phyloP scores from a whole-genome alignment of 2,329 filamentous ascomycete genomes.

The Clonostachys chloroleuca region DNA sequence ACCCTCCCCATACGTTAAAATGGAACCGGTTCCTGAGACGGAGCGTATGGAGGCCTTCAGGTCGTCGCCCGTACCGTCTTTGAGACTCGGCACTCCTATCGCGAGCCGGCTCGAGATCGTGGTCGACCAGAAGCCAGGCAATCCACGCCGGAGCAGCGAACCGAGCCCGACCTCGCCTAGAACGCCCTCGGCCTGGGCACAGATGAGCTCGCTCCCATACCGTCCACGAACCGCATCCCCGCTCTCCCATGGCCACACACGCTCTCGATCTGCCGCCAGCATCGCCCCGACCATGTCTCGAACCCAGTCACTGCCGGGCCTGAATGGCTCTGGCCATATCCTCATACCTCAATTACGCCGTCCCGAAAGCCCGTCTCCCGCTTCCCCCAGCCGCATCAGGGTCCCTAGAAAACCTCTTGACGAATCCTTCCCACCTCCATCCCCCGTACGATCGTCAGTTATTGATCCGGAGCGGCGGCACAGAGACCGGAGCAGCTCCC shows the following conservation, averaged over 20 bases:
- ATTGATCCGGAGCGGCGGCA: constrained; percentile 45
- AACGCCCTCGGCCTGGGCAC: constrained; percentile 39
- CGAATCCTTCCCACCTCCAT: constrained; percentile 53
- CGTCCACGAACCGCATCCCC: constrained; percentile 60
- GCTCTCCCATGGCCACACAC: constrained; percentile 48
- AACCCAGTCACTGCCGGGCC: constrained; percentile 60
- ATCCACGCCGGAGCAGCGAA: constrained; percentile 54
- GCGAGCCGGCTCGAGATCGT: constrained; percentile 35
- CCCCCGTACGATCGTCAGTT: constrained; percentile 49
- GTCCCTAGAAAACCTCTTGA: constrained; percentile 53
- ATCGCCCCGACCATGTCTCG: constrained; percentile 54
- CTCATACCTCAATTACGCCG: constrained; percentile 45
- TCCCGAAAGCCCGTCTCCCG: constrained; percentile 44
- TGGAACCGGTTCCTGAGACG: constrained; percentile 66
- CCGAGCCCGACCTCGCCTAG: constrained; percentile 47
- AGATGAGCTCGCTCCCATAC: constrained; percentile 45
- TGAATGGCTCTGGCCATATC: constrained; percentile 55
- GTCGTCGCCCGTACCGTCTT: constrained; percentile 48
- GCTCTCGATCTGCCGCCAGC: constrained; percentile 54
- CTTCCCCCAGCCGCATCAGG: constrained; percentile 47
- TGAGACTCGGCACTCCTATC: constrained; percentile 38
- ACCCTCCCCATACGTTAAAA: constrained; percentile 15
- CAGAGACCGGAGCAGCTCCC: constrained; percentile 47
- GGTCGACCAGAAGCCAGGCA: constrained; percentile 40
- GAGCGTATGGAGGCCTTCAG: constrained; percentile 65